Conservation (phyloP, 305 asterid species). For the Fraxinus floribunda region DNA sequence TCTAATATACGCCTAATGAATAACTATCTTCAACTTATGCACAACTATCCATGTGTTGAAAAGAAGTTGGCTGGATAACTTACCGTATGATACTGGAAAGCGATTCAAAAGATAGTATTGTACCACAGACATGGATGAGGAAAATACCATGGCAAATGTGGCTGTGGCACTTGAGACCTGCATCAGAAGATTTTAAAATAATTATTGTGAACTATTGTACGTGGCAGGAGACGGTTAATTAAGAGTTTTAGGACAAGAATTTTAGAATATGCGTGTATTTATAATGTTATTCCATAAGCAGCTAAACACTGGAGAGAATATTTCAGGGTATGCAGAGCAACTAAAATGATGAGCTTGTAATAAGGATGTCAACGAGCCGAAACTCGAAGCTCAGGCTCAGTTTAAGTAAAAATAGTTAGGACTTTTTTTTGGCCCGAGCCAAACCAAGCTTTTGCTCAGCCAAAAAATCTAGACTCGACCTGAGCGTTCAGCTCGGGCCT, state of each 20-base stretch:
- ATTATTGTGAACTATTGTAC: background rate
- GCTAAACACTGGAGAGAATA: background rate
- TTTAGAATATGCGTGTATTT: background rate
- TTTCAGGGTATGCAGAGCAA: background rate
- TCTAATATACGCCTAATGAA: background rate
- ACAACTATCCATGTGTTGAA: background rate
- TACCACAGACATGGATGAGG: constrained; percentile 76
- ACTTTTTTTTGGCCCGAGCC: too few relatives aligned
- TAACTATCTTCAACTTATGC: background rate
- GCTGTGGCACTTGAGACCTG: constrained; percentile 82
- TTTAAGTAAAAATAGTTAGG: too few relatives aligned
- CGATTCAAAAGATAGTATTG: constrained; percentile 67
- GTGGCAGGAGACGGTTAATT: background rate
- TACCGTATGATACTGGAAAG: constrained; percentile 67
- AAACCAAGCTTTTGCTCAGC: too few relatives aligned
- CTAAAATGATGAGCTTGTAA: background rate
- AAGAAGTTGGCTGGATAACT: constrained; percentile 1
- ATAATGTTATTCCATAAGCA: background rate
- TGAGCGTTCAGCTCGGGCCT: too few relatives aligned
- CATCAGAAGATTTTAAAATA: constrained; percentile 15
- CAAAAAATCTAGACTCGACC: too few relatives aligned
- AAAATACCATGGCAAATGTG: constrained; percentile 61
- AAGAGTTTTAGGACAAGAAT: background rate
- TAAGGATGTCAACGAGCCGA: too few relatives aligned
- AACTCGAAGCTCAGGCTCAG: too few relatives aligned